These are phyloP conservation scores for Hawksworthiomyces lignivorus DNA, from an alignment of 2,329 filamentous ascomycete species.

Conservation along the genomic window DNA sequence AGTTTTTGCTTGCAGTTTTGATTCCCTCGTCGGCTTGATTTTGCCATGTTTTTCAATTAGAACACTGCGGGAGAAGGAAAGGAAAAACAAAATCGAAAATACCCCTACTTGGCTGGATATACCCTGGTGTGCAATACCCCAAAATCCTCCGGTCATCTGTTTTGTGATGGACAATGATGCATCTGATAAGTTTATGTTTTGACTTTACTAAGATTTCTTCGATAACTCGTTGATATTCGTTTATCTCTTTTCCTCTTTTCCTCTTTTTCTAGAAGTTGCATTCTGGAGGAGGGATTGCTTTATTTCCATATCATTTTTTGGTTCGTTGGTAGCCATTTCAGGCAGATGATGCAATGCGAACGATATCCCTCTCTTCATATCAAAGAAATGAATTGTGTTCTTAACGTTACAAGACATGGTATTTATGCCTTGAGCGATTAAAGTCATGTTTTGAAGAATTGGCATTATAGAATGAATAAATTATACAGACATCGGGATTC, in stretches of 20 bases:
- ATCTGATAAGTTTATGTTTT: slow-evolving; percentile 2
- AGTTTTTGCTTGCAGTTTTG: slow-evolving; percentile 22
- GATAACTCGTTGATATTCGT: background rate
- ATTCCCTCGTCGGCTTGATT: slow-evolving; percentile 19
- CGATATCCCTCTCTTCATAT: slow-evolving; percentile 13
- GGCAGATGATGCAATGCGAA: slow-evolving; percentile 12
- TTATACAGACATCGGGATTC: no score
- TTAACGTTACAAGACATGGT: no score
- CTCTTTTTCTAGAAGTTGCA: background rate
- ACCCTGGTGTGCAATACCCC: slow-evolving; percentile 52
- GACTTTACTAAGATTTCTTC: background rate
- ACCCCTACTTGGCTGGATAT: slow-evolving; percentile 54
- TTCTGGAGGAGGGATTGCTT: background rate
- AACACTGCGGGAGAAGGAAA: slow-evolving; percentile 8
- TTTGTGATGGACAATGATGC: slow-evolving; percentile 12
- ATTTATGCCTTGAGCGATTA: no score
- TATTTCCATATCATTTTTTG: background rate
- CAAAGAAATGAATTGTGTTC: slow-evolving; percentile 9
- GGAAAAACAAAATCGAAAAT: slow-evolving; percentile 29
- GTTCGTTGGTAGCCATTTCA: background rate
- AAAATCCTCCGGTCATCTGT: slow-evolving; percentile 12
- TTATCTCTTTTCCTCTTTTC: background rate
- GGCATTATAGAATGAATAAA: no score
- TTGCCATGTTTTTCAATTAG: slow-evolving; percentile 18
- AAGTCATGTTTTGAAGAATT: no score